Evolutionary conservation across 2,329 filamentous ascomycete genomes (phyloP), one percentile per base, ranked within the genome.

Genomic region (Elsinoe australis): DNA sequence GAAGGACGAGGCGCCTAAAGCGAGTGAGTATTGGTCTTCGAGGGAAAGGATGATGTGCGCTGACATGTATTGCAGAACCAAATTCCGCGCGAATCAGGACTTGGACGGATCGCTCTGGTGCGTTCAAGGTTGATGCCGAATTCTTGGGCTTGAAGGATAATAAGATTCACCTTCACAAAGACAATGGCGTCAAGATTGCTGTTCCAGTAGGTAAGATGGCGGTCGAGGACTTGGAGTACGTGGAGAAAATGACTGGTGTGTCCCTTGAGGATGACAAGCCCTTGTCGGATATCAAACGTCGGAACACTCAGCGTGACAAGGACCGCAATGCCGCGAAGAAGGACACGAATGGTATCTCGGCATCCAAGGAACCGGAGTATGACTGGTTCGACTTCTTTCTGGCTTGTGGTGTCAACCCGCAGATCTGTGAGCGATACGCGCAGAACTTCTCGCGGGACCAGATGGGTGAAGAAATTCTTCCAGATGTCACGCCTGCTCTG

Each of bases 311-410:
- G 33, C 62, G 66, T 29, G 59, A 61, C 42, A 85, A 81, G 63
- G 77, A 74, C 42, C 49, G 47, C 26, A 31, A 47, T n/a, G n/a
- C n/a, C 14, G 39, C 50, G 49, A 56, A 51, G 42, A 54, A 56
- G 33, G 49, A 52, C 6, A 51, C 42, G 45, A 60, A 55, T 50
- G 58, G 66, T 53, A 58, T 61, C 38, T 49, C 61, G 26, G 71
- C 76, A 2, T 83, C 83, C 9, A 82, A 78, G n/a, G 75, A 75
- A 1, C 74, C 84, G 1, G 83, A 92, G 39, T 94, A 96, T 63
- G 92, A 98, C 64, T 98, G 92, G 92, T 98, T 98, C 61, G 88
- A 95, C 62, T 96, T 98, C 70, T 98, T 98, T 73, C 71, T 98
- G 32, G 81, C 82, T 54, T 94, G 88, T 63, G 90, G 94, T 38